Evolutionary conservation across 148 eudicot species (phyloP).

Genomic region (Fagopyrum esculentum): DNA sequence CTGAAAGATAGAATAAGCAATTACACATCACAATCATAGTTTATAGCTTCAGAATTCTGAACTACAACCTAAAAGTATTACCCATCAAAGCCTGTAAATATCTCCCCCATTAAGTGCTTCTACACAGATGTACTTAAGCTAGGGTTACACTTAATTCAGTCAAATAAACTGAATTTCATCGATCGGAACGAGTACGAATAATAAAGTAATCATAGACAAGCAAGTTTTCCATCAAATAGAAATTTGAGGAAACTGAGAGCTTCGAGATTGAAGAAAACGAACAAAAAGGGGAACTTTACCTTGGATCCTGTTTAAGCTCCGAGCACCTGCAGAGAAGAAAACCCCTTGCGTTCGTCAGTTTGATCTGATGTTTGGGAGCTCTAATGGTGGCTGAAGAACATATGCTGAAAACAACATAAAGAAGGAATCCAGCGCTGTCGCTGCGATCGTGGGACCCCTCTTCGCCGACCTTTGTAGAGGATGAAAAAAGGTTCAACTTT

Average conservation of each 20-base stretch:
- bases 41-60: neutral
- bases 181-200: neutral
- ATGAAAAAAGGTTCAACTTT: neutral
- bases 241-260: neutral
- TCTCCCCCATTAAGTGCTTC: neutral
- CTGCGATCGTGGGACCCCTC: conserved; percentile 1
- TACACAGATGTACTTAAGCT: neutral
- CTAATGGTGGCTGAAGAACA: neutral
- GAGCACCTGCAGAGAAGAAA: neutral
- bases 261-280: neutral
- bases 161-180: neutral
- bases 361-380: neutral
- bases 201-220: neutral
- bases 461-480: conserved; percentile 8
- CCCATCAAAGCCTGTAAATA: neutral
- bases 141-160: neutral
- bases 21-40: neutral
- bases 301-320: neutral
- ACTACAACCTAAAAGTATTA: neutral
- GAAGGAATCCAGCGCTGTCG: neutral
- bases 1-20: neutral
- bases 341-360: neutral
- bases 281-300: neutral
- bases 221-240: neutral
- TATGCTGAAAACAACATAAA: neutral